A percentile compares a stretch with the other conserved stretches of the same genome.
Evolutionary conservation across 495 filamentous ascomycete genomes (phyloP).

Genomic region (Penicillium cataractarum): DNA sequence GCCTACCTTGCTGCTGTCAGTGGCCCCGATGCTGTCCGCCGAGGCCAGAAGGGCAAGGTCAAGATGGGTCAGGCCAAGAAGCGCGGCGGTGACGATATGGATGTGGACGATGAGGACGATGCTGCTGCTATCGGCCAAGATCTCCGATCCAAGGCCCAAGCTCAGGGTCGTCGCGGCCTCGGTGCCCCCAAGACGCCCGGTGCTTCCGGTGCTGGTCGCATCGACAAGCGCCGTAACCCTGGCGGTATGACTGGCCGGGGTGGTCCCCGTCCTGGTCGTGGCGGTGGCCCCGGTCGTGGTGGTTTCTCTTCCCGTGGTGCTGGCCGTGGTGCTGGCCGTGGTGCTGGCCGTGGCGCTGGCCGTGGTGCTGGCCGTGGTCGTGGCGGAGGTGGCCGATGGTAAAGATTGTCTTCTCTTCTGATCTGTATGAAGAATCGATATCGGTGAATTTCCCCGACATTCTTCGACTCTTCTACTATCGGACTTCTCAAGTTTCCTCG

Average conservation of each 20-base stretch:
- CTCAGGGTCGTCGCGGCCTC: slow-evolving; percentile 45
- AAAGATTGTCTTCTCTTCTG: neutral
- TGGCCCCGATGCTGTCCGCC: slow-evolving; percentile 77
- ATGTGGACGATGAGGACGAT: slow-evolving; percentile 60
- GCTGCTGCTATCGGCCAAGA: slow-evolving; percentile 32
- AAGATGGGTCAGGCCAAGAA: slow-evolving; percentile 76
- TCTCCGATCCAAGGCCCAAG: slow-evolving; percentile 25
- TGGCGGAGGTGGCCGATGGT: neutral
- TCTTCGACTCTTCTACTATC: neutral
- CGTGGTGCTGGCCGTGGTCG: slow-evolving; percentile 4
- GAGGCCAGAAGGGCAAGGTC: slow-evolving; percentile 81
- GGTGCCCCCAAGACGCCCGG: slow-evolving; percentile 51
- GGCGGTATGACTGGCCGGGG: slow-evolving; percentile 32
- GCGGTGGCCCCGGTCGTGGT: slow-evolving; percentile 22
- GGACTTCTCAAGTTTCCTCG: neutral
- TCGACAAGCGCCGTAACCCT: slow-evolving; percentile 41
- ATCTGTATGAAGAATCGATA: neutral
- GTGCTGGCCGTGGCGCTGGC: neutral
- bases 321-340: slow-evolving; percentile 6
- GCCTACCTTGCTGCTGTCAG: slow-evolving; percentile 91
- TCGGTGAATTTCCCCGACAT: neutral
- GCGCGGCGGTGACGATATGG: slow-evolving; percentile 66
- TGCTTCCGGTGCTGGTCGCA: slow-evolving; percentile 39
- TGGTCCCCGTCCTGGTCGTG: slow-evolving; percentile 18
- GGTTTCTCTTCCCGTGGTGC: slow-evolving; percentile 16